A percentile compares a stretch with the other conserved stretches of the same genome.
Evolutionary conservation across 176 grass and related monocot species (phyloP).

Genomic region (Avena eriantha): DNA sequence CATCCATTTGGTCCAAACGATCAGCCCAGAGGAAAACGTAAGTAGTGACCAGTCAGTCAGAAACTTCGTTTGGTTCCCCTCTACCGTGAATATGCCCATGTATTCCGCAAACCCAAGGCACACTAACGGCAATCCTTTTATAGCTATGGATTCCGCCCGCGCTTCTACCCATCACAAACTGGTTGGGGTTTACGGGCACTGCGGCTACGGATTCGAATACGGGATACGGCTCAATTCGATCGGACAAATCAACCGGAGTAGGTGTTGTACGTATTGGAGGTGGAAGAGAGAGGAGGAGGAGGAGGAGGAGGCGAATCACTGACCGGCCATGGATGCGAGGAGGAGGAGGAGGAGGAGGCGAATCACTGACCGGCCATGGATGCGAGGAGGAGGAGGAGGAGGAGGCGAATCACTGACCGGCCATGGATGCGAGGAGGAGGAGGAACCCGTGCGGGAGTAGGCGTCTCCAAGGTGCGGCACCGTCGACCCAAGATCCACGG

Average conservation of each 20-base stretch:
- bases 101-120: background rate
- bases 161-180: background rate
- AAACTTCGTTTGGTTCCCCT: background rate
- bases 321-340: background rate
- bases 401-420: background rate
- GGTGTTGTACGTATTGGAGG: background rate
- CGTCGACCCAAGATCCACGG: too few species aligned
- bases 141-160: background rate
- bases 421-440: background rate
- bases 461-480: background rate
- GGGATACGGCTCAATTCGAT: background rate
- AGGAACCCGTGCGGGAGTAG: constrained; percentile 7
- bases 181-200: background rate
- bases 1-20: background rate
- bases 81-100: background rate
- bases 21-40: background rate
- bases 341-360: background rate
- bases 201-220: background rate
- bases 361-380: too few species aligned
- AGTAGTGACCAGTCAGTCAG: background rate
- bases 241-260: background rate
- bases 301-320: background rate
- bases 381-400: background rate
- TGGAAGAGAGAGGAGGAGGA: background rate
- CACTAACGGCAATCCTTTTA: background rate